Evolutionary conservation across 2,329 filamentous ascomycete genomes (phyloP).

Genomic region (Fusarium sarcochroum): DNA sequence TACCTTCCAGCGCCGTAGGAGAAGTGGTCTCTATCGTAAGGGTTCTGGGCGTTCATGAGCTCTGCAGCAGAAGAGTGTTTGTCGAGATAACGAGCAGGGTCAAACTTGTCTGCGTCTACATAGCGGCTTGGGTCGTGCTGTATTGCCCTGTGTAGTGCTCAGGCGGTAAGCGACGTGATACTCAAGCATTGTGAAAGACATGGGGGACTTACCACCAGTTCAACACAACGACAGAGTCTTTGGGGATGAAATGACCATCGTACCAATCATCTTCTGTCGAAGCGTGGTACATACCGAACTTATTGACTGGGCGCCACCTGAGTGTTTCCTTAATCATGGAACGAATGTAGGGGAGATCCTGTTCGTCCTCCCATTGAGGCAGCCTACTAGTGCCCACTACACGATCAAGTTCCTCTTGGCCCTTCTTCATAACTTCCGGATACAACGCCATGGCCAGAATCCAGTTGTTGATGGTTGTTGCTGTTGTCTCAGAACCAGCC

Average conservation of each 20-base stretch:
- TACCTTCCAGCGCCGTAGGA: slow-evolving; percentile 31
- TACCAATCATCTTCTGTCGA: slow-evolving; percentile 33
- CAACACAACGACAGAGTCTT: slow-evolving; percentile 28
- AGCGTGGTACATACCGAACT: slow-evolving; percentile 32
- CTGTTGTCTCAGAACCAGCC: slow-evolving; percentile 43
- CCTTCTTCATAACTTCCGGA: slow-evolving; percentile 50
- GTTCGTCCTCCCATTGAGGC: slow-evolving; percentile 56
- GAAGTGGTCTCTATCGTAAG: slow-evolving; percentile 30
- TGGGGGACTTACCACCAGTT: slow-evolving; percentile 22
- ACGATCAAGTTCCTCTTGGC: slow-evolving; percentile 54
- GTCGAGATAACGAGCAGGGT: slow-evolving; percentile 24
- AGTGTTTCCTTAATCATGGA: slow-evolving; percentile 60
- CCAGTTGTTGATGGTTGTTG: slow-evolving; percentile 55
- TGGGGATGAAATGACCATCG: slow-evolving; percentile 33
- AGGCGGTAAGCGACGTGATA: not conserved
- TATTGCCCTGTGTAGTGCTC: slow-evolving; percentile 15
- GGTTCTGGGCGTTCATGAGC: slow-evolving; percentile 12
- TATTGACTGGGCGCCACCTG: slow-evolving; percentile 57
- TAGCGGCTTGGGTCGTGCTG: slow-evolving; percentile 24
- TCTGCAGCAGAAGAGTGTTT: slow-evolving; percentile 11
- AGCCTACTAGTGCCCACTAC: slow-evolving; percentile 55
- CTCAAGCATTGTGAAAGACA: no score
- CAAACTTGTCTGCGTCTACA: slow-evolving; percentile 18
- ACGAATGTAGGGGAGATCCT: slow-evolving; percentile 58
- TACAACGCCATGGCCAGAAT: slow-evolving; percentile 62